phyloP scores from a whole-genome alignment of 805 yeast genomes.

The Zygosaccharomyces kombuchaensis region DNA sequence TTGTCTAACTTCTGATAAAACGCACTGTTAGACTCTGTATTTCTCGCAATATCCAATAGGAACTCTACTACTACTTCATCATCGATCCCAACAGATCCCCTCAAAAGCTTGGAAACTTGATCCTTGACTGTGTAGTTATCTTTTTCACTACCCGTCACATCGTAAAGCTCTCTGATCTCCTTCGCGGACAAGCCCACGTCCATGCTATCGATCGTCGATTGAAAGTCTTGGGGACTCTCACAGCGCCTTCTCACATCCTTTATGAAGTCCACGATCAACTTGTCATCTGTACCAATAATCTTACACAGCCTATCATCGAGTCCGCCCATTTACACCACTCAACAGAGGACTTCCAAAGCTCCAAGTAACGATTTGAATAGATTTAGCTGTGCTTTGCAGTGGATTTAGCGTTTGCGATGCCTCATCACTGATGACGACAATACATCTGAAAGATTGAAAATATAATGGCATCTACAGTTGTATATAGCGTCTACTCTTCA shows the following conservation, averaged over 20 bases:
- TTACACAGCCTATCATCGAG: slow-evolving; percentile 17
- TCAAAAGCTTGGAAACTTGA: slow-evolving; percentile 13
- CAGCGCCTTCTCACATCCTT: slow-evolving; percentile 38
- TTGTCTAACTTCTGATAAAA: slow-evolving; percentile 17
- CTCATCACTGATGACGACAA: slow-evolving; percentile 1
- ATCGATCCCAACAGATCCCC: slow-evolving; percentile 15
- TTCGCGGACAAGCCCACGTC: slow-evolving; percentile 39
- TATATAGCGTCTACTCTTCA: not conserved
- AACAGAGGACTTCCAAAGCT: not conserved
- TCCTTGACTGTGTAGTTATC: slow-evolving; percentile 4
- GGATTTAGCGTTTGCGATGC: not conserved
- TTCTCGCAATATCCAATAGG: slow-evolving; percentile 17
- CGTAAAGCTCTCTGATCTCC: slow-evolving; percentile 14
- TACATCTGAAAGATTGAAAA: not conserved
- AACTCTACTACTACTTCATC: slow-evolving; percentile 25
- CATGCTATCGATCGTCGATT: slow-evolving; percentile 36
- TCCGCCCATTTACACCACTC: slow-evolving; percentile 5
- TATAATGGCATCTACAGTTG: slow-evolving; percentile 1
- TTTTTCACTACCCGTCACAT: slow-evolving; percentile 2
- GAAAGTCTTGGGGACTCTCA: slow-evolving; percentile 35
- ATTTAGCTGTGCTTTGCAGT: not conserved
- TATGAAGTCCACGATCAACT: slow-evolving; percentile 45
- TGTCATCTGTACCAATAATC: slow-evolving; percentile 39
- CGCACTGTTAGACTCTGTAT: slow-evolving; percentile 9
- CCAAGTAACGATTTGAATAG: not conserved